Percentiles rank a stretch among this genome's conserved stretches.
Conservation (phyloP, 108 stramenopile genomes). For the Stephanodiscus triporus region DNA sequence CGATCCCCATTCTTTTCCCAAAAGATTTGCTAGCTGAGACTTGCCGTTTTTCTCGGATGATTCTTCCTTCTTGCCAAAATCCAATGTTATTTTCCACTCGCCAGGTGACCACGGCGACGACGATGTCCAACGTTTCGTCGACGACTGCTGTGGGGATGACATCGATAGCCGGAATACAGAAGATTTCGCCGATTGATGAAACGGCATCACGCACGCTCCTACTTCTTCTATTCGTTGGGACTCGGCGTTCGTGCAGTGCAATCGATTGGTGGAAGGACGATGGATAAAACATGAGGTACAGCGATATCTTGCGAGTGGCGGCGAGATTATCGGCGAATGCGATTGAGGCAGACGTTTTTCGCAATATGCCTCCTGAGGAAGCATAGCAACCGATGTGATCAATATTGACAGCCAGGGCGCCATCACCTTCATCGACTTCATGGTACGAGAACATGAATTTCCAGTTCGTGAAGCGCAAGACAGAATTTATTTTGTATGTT, state of each 20-base stretch:
- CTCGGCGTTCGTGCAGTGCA: not conserved
- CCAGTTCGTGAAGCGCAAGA: too few relatives aligned
- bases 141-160: conserved; percentile 6
- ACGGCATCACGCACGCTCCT: too few relatives aligned
- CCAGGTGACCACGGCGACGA: conserved; percentile 69
- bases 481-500: too few relatives aligned
- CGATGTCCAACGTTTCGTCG: conserved; percentile 4
- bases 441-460: too few relatives aligned
- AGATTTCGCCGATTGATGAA: not conserved
- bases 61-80: conserved; percentile 52
- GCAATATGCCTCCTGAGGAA: not conserved
- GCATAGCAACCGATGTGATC: not conserved
- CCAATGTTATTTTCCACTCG: conserved; percentile 54
- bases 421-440: not conserved
- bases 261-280: not conserved
- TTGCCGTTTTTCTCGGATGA: conserved; percentile 27
- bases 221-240: not conserved
- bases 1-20: conserved; percentile 53
- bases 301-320: not conserved
- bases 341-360: not conserved
- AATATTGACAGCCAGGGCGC: not conserved
- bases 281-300: not conserved
- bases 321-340: not conserved
- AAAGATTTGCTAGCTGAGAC: conserved; percentile 15
- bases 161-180: not conserved